phyloP scores from a whole-genome alignment of 441 rosid genomes.

The Macaranga tanarius region DNA sequence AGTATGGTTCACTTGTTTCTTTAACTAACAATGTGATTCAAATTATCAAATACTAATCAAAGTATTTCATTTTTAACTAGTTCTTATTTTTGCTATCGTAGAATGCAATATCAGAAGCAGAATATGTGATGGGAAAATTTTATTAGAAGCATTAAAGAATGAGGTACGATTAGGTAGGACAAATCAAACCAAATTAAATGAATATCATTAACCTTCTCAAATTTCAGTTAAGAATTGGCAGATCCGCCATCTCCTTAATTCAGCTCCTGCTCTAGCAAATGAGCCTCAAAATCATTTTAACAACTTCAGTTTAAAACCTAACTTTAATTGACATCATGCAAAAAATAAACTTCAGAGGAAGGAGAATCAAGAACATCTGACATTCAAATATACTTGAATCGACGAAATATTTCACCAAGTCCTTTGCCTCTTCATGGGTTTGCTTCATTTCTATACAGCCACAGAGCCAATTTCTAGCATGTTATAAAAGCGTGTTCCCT shows the following conservation, averaged over 20 bases:
- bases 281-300: neutral
- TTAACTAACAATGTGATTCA: too few species aligned
- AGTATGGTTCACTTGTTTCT: too few species aligned
- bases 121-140: too few species aligned
- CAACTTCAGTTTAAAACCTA: neutral
- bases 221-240: neutral
- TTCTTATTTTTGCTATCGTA: too few species aligned
- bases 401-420: neutral
- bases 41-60: too few species aligned
- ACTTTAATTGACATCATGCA: neutral
- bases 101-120: too few species aligned
- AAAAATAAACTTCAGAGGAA: neutral
- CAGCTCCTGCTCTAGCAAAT: neutral
- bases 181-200: too few species aligned
- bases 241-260: neutral
- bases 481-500: neutral
- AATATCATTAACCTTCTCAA: too few species aligned
- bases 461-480: neutral
- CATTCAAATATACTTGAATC: too few species aligned
- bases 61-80: too few species aligned
- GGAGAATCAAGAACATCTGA: neutral
- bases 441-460: slow-evolving; percentile 7
- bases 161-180: too few species aligned
- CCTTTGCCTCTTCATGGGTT: neutral
- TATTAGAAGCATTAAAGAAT: too few species aligned